Percentiles rank a stretch among this genome's conserved stretches.
Evolutionary conservation across 345 rosid genomes (phyloP).

Genomic region (Chamaenerion angustifolium): DNA sequence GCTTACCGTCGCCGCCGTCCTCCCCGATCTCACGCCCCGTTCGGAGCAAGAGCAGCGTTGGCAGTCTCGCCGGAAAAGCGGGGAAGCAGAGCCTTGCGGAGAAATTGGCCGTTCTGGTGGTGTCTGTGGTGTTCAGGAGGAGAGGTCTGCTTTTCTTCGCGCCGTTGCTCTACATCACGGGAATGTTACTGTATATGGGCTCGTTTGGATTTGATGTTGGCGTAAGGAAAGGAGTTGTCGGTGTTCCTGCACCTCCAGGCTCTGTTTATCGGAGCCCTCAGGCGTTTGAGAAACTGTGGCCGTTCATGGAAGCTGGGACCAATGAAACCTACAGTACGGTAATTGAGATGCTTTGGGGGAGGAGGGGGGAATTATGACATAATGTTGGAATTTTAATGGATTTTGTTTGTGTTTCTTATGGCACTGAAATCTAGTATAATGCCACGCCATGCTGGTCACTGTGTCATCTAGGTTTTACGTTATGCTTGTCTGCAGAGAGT

Average conservation of each 20-base stretch:
- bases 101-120: conserved; percentile 33
- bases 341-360: conserved; percentile 4
- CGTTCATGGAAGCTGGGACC: conserved; percentile 57
- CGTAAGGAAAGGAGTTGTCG: conserved; percentile 42
- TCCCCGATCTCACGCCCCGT: conserved; percentile 68
- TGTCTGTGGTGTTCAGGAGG: conserved; percentile 56
- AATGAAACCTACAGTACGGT: conserved; percentile 56
- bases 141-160: conserved; percentile 72
- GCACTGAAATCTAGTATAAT: too few relatives aligned
- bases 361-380: too few relatives aligned
- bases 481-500: too few relatives aligned
- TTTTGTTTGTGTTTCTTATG: too few relatives aligned
- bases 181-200: conserved; percentile 86
- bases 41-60: conserved; percentile 23
- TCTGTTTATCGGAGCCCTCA: conserved; percentile 82
- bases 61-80: conserved; percentile 9
- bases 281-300: conserved; percentile 74
- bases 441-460: too few relatives aligned
- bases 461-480: too few relatives aligned
- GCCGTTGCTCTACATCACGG: conserved; percentile 68
- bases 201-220: conserved; percentile 63
- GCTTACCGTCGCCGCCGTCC: conserved; percentile 53
- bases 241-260: conserved; percentile 50
- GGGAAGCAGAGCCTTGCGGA: conserved; percentile 37
- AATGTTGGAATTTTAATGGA: too few relatives aligned